phyloP scores from a whole-genome alignment of 805 yeast species.

The Debaryomyces hansenii region DNA sequence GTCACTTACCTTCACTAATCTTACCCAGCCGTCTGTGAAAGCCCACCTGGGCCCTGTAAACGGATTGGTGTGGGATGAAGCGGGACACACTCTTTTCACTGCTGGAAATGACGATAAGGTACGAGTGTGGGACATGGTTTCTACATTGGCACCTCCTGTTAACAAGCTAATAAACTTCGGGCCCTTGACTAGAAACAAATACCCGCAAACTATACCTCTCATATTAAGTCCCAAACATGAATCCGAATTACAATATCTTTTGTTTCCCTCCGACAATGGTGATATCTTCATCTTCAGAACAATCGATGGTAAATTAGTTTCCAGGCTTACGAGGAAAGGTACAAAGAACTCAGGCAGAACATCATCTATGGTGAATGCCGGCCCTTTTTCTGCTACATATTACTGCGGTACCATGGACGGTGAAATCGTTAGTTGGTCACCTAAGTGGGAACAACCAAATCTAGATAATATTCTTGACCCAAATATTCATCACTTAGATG shows the following conservation, averaged over 20 bases:
- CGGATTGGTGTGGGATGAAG: constrained; percentile 72
- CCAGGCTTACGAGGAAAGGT: constrained; percentile 51
- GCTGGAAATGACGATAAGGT: constrained; percentile 81
- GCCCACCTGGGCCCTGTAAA: constrained; percentile 82
- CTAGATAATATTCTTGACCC: constrained; percentile 1
- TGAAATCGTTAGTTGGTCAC: constrained; percentile 56
- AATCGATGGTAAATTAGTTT: constrained; percentile 61
- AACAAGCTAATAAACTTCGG: constrained; percentile 76
- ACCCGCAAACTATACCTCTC: constrained; percentile 49
- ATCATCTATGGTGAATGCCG: constrained; percentile 52
- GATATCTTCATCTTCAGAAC: constrained; percentile 61
- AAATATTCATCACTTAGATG: neutral
- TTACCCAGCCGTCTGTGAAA: constrained; percentile 38
- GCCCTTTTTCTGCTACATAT: constrained; percentile 45
- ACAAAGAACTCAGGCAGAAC: constrained; percentile 43
- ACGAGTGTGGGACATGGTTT: constrained; percentile 69
- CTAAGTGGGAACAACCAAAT: constrained; percentile 17
- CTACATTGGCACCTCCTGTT: constrained; percentile 38
- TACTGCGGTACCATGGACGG: constrained; percentile 71
- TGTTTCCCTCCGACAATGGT: constrained; percentile 77
- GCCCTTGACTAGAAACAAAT: constrained; percentile 68
- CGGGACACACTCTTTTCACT: constrained; percentile 62
- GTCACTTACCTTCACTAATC: constrained; percentile 18
- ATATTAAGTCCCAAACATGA: constrained; percentile 52
- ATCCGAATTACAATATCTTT: constrained; percentile 54